A percentile compares a stretch with the other conserved stretches of the same genome.
These are phyloP conservation scores for Boletus reticulatus DNA, from an alignment of 768 basidiomycete genomes.

Conservation along the genomic window DNA sequence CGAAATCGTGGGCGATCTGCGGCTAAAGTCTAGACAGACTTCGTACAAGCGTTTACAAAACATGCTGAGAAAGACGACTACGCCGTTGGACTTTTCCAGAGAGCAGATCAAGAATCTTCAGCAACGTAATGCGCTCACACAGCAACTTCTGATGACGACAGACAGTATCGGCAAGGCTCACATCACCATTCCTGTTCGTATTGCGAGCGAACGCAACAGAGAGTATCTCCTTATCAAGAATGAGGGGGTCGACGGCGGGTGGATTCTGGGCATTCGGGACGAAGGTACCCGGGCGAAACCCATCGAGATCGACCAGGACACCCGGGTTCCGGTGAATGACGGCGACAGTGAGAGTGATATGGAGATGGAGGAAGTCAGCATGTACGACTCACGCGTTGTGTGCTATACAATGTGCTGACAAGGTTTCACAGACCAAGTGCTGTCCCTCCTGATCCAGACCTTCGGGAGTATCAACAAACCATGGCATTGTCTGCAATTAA, in stretches of 20 bases:
- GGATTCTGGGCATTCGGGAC: slow-evolving; percentile 91
- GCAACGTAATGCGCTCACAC: slow-evolving; percentile 88
- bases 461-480: slow-evolving; percentile 57
- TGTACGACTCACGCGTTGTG: slow-evolving; percentile 44
- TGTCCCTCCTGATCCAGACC: slow-evolving; percentile 51
- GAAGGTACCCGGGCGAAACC: slow-evolving; percentile 83
- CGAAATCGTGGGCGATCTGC: slow-evolving; percentile 95
- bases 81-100: slow-evolving; percentile 93
- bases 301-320: slow-evolving; percentile 79
- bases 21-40: slow-evolving; percentile 92
- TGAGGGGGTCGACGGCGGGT: slow-evolving; percentile 82
- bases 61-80: slow-evolving; percentile 77
- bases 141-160: slow-evolving; percentile 88
- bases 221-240: slow-evolving; percentile 97
- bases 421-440: slow-evolving; percentile 29
- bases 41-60: slow-evolving; percentile 88
- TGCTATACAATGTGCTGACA: slow-evolving; percentile 7
- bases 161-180: slow-evolving; percentile 90
- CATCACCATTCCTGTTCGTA: slow-evolving; percentile 86
- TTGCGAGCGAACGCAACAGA: slow-evolving; percentile 93
- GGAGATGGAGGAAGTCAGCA: slow-evolving; percentile 81
- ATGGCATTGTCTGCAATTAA: slow-evolving; percentile 63
- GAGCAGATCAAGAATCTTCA: slow-evolving; percentile 91
- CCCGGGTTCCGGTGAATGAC: slow-evolving; percentile 34
- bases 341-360: slow-evolving; percentile 49